A percentile compares a stretch with the other conserved stretches of the same genome.
These are phyloP conservation scores for Cladophialophora exuberans DNA, from an alignment of 2,329 filamentous ascomycete genomes.

Conservation along the genomic window DNA sequence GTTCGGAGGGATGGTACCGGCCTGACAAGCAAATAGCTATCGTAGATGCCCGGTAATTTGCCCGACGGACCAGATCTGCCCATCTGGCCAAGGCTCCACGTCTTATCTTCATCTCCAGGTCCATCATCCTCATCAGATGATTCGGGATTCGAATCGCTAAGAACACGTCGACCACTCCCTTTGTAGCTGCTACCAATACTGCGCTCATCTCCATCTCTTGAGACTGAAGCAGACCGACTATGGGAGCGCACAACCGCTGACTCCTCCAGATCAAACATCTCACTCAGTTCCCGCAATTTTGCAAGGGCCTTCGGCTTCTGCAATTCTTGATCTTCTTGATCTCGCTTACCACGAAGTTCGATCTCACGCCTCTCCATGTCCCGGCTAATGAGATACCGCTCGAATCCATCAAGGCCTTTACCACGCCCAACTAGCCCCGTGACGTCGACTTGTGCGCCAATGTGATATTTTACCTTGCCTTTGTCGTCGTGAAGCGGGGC, in stretches of 20 bases:
- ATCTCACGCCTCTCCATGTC: conserved; percentile 19
- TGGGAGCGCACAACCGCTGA: conserved; percentile 32
- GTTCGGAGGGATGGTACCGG: conserved; percentile 37
- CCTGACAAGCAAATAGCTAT: conserved; percentile 38
- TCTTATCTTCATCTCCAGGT: conserved; percentile 11
- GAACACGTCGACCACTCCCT: conserved; percentile 18
- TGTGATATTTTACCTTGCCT: conserved; percentile 38
- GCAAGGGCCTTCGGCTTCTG: conserved; percentile 28
- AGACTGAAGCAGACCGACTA: conserved; percentile 28
- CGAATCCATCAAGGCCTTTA: conserved; percentile 35
- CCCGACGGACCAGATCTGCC: conserved; percentile 34
- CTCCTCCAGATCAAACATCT: conserved; percentile 38
- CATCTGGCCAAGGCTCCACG: conserved; percentile 27
- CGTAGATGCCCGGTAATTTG: conserved; percentile 38
- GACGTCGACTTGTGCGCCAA: conserved; percentile 40
- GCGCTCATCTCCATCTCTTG: conserved; percentile 31
- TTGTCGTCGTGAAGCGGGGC: conserved; percentile 39
- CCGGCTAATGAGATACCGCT: conserved; percentile 28
- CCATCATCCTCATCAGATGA: conserved; percentile 17
- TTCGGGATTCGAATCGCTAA: conserved; percentile 19
- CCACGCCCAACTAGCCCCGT: conserved; percentile 36
- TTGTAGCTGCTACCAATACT: conserved; percentile 20
- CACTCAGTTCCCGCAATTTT: conserved; percentile 35
- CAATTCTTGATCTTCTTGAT: neutral
- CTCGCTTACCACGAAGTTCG: conserved; percentile 9